Base-by-base conservation (phyloP, 495 filamentous ascomycete genomes). In the Talaromyces proteolyticus region DNA sequence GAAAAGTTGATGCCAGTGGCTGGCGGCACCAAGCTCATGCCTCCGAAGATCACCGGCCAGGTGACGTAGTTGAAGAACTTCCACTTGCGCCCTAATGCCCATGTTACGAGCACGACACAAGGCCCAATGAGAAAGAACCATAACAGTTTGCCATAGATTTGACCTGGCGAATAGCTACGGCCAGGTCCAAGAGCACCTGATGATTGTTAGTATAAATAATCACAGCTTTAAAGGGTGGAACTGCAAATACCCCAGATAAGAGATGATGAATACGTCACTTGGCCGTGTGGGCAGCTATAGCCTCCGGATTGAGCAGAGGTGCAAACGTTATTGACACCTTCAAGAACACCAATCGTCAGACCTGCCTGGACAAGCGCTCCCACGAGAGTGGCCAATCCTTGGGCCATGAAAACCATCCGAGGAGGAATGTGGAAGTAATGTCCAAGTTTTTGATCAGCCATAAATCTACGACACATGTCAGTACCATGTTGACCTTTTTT, bases 341-440 rank as follows among this genome's bases (percentile, higher is more conserved):
- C 70, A 34, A 88, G 77, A 48, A 83, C 81, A 50, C 81, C 84
- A 48, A 86, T 84, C 4, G 84, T 78, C 10, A 85, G 78, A 1
- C 76, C 64, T 39, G 85, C 73, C 54, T 87, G 84, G 37, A 87
- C 78, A 48, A 89, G 73, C 52, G 81, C 84, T 1, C 82, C 82
- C 23, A 85, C 61, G 3, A 82, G 78, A 0, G 81, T 85, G 20
- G 83, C 81, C 6, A 87, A 69, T 0, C 85, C 80, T 59, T 88
- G 84, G 0, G 80, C 81, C 54, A 78, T 68, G 63, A 89, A 89
- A 60, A 87, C 75, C 1, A 77, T 83, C 5, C 84, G 71, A 0
- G 84, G 84, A 1, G 84, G 79, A n/a, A 86, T 79, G 58, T 88
- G 87, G 66, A 88, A 80, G 64, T 88, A 89, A 58, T 88, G 83